These are phyloP conservation scores for Streptanthus diversifolius DNA, from an alignment of 345 rosid species.

Conservation along the genomic window DNA sequence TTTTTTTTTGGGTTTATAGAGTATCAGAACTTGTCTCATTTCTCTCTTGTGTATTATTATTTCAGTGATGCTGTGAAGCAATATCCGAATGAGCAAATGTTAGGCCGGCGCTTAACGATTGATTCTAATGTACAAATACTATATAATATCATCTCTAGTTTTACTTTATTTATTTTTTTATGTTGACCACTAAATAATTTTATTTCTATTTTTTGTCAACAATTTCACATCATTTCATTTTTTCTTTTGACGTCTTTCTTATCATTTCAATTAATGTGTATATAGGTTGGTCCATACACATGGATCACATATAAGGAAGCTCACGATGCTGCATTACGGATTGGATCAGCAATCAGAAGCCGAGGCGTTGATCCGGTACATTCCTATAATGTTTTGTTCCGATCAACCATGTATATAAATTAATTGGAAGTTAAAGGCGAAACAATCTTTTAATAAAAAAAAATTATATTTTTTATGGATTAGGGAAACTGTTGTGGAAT, in stretches of 20 bases:
- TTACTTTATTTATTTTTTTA: background rate
- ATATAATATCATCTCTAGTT: background rate
- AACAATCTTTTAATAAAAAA: background rate
- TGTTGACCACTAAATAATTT: background rate
- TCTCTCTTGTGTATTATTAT: background rate
- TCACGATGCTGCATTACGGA: constrained; percentile 50
- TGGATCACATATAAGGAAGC: constrained; percentile 84
- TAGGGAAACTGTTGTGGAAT: constrained; percentile 90
- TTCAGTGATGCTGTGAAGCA: constrained; percentile 52
- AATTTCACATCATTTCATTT: background rate
- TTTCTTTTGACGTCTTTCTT: background rate
- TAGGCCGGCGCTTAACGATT: constrained; percentile 57
- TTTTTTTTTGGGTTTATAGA: background rate
- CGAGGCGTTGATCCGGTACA: constrained; percentile 66
- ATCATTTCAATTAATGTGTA: background rate
- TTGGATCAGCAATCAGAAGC: constrained; percentile 77
- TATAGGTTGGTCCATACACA: constrained; percentile 67
- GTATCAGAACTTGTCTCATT: background rate
- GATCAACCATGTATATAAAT: background rate
- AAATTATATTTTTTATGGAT: background rate
- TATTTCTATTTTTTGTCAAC: background rate
- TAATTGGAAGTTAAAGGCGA: background rate
- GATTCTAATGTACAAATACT: constrained; percentile 63
- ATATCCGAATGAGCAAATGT: constrained; percentile 54
- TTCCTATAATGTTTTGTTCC: background rate